Conservation (phyloP, 305 asterid genomes). For the Solanum hybrid region DNA sequence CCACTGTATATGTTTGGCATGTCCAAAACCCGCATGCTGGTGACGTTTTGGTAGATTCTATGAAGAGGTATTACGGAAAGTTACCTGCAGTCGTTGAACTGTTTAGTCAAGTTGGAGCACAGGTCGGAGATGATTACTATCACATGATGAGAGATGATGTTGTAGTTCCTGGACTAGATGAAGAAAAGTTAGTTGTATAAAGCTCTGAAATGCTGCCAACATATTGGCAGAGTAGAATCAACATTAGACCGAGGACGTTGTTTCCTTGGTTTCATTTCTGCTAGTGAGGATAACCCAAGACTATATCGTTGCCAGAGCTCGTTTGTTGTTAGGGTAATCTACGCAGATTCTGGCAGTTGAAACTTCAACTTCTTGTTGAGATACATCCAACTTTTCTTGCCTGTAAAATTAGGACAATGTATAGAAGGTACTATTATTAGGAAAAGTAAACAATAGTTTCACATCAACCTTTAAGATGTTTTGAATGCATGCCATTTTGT, state of each 20-base stretch:
- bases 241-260: not conserved
- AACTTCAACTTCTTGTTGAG: not conserved
- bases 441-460: not conserved
- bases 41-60: constrained; percentile 27
- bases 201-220: not conserved
- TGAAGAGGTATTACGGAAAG: constrained; percentile 57
- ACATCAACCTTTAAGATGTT: not conserved
- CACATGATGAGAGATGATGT: constrained; percentile 44
- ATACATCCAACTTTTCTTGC: not conserved
- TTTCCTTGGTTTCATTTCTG: not conserved
- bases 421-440: not conserved
- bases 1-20: constrained; percentile 63
- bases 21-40: constrained; percentile 10
- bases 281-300: not conserved
- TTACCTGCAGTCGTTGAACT: constrained; percentile 59
- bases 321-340: not conserved
- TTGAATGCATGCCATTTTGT: not conserved
- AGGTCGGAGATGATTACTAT: constrained; percentile 26
- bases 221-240: not conserved
- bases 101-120: constrained; percentile 55
- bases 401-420: not conserved
- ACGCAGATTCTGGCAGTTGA: not conserved
- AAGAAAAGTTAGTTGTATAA: constrained; percentile 48
- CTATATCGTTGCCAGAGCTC: not conserved
- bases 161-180: constrained; percentile 45